These are phyloP conservation scores for Murraya paniculata DNA, from an alignment of 345 rosid genomes.

Conservation along the genomic window DNA sequence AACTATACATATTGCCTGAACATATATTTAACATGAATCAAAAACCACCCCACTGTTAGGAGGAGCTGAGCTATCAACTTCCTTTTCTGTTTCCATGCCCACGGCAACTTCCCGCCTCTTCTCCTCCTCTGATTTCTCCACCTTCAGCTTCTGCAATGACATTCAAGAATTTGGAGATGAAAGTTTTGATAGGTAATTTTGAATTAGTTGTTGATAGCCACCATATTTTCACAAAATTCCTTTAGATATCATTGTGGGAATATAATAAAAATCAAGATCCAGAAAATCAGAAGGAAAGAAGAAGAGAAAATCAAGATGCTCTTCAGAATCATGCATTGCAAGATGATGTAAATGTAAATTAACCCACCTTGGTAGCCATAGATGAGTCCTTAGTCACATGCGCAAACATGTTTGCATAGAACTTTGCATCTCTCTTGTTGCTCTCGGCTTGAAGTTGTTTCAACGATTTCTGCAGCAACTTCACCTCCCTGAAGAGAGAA, in stretches of 20 bases:
- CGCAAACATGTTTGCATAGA: conserved; percentile 53
- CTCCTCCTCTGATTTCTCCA: conserved; percentile 25
- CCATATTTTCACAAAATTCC: neutral
- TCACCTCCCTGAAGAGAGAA: conserved; percentile 44
- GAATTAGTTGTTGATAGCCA: neutral
- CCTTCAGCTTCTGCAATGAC: conserved; percentile 42
- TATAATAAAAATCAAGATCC: neutral
- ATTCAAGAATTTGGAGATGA: neutral
- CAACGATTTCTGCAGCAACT: conserved; percentile 38
- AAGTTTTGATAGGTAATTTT: neutral
- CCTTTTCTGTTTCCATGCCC: conserved; percentile 28
- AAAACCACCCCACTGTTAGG: conserved; percentile 13
- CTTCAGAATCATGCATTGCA: neutral
- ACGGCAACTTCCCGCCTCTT: conserved; percentile 20
- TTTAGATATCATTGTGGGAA: too few relatives aligned
- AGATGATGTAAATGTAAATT: neutral
- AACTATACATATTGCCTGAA: neutral
- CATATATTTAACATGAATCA: conserved; percentile 16
- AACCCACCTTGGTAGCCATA: conserved; percentile 32
- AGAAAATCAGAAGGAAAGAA: neutral
- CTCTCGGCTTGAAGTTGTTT: conserved; percentile 47
- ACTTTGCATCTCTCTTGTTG: conserved; percentile 50
- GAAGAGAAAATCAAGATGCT: neutral
- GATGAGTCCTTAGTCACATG: conserved; percentile 22
- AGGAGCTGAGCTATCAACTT: conserved; percentile 21